phyloP scores from a whole-genome alignment of 1,284 basidiomycete species.

The Sporisorium scitamineum region DNA sequence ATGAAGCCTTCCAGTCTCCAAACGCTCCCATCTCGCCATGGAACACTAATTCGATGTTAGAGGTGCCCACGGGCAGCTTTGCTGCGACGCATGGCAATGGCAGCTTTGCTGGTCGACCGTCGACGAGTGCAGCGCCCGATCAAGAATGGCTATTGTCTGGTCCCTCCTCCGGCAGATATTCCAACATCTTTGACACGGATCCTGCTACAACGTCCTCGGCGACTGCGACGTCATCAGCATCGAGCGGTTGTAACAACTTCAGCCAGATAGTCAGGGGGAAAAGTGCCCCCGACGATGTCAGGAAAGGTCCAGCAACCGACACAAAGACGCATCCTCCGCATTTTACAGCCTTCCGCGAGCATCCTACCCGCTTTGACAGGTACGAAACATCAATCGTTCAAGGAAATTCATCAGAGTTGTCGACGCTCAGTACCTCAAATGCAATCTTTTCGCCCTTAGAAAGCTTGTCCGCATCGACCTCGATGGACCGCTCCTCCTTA shows the following conservation, averaged over 20 bases:
- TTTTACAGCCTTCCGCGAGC: background rate
- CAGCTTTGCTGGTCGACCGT: background rate
- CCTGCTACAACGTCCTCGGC: background rate
- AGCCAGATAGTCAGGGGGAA: background rate
- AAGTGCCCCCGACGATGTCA: background rate
- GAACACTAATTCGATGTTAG: background rate
- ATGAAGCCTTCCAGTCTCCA: constrained; percentile 19
- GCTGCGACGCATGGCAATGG: background rate
- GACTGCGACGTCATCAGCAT: background rate
- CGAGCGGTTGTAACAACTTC: background rate
- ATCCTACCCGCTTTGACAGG: background rate
- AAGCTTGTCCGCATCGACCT: background rate
- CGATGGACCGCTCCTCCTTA: background rate
- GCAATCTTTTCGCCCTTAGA: constrained; percentile 8
- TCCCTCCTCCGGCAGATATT: background rate
- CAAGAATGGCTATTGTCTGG: background rate
- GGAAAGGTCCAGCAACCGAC: background rate
- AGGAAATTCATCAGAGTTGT: too few relatives aligned
- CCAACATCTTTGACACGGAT: background rate
- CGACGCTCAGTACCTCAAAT: constrained; percentile 3
- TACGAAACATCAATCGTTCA: background rate
- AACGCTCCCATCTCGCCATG: constrained; percentile 22
- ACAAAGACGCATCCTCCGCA: background rate
- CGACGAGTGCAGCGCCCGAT: background rate
- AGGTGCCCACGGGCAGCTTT: background rate